A percentile compares a stretch with the other conserved stretches of the same genome.
phyloP scores from a whole-genome alignment of 768 basidiomycete species.

The Boletellus ananiceps region DNA sequence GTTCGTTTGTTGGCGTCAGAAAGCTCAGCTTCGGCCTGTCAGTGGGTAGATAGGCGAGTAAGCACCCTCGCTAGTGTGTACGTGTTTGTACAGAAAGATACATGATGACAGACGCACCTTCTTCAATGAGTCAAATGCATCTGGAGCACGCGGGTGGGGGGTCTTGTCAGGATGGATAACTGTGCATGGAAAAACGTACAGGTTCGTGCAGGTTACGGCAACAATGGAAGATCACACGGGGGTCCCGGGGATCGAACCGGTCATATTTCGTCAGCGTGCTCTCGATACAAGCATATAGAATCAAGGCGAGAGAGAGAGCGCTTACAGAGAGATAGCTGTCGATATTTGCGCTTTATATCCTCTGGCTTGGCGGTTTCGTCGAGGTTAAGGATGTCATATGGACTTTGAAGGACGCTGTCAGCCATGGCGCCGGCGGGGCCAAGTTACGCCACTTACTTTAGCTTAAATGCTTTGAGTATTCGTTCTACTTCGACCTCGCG shows the following conservation, averaged over 20 bases:
- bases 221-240: not conserved
- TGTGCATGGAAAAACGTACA: constrained; percentile 46
- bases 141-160: constrained; percentile 78
- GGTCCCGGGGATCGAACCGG: constrained; percentile 1
- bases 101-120: constrained; percentile 49
- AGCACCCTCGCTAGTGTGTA: not conserved
- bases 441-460: constrained; percentile 63
- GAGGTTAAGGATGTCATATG: constrained; percentile 91
- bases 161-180: constrained; percentile 99
- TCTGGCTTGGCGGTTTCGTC: constrained; percentile 63
- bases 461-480: constrained; percentile 90
- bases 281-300: constrained; percentile 1
- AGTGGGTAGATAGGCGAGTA: not conserved
- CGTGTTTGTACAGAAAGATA: not conserved
- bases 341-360: constrained; percentile 87
- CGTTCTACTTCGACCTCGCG: constrained; percentile 87
- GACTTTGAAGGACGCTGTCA: constrained; percentile 42
- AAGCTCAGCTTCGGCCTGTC: constrained; percentile 79
- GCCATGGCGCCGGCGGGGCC: not conserved
- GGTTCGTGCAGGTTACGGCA: constrained; percentile 4
- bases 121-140: constrained; percentile 91
- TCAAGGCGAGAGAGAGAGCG: constrained; percentile 16
- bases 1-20: constrained; percentile 74
- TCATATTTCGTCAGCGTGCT: constrained; percentile 22
- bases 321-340: constrained; percentile 81